A percentile compares a stretch with the other conserved stretches of the same genome.
phyloP scores from a whole-genome alignment of 345 rosid species.

The Physaria fendleri region DNA sequence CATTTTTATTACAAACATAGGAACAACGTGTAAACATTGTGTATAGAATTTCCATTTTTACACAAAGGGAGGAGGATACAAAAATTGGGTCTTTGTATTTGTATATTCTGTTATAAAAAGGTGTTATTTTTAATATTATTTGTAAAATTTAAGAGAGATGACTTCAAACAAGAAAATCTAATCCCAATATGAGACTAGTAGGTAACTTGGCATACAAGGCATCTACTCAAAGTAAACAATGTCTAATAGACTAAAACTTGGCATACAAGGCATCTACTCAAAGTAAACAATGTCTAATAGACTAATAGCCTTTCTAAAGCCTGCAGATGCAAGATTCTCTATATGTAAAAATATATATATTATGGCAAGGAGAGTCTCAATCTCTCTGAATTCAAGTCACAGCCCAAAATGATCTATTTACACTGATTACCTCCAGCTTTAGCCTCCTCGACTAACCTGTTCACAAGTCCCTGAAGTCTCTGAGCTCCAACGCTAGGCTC shows the following conservation, averaged over 20 bases:
- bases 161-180: slow-evolving; percentile 7
- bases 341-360: neutral
- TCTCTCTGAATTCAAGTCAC: neutral
- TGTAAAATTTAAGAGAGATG: neutral
- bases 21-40: slow-evolving; percentile 7
- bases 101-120: slow-evolving; percentile 13
- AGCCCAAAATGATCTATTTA: slow-evolving; percentile 44
- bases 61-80: neutral
- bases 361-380: slow-evolving; percentile 17
- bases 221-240: slow-evolving; percentile 12
- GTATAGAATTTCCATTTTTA: slow-evolving; percentile 22
- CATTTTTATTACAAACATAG: slow-evolving; percentile 17
- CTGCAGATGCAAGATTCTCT: slow-evolving; percentile 20
- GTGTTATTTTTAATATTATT: neutral
- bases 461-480: slow-evolving; percentile 54
- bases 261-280: slow-evolving; percentile 23
- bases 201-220: slow-evolving; percentile 21
- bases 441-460: slow-evolving; percentile 43
- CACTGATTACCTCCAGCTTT: slow-evolving; percentile 54
- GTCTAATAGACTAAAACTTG: too few relatives aligned
- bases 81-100: slow-evolving; percentile 18
- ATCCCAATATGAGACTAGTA: slow-evolving; percentile 4
- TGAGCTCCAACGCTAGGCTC: slow-evolving; percentile 72
- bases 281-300: slow-evolving; percentile 9
- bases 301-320: slow-evolving; percentile 24